Percentiles rank a stretch among this genome's conserved stretches.
phyloP scores from a whole-genome alignment of 768 basidiomycete species.

The Candolleomyces aberdarensis region DNA sequence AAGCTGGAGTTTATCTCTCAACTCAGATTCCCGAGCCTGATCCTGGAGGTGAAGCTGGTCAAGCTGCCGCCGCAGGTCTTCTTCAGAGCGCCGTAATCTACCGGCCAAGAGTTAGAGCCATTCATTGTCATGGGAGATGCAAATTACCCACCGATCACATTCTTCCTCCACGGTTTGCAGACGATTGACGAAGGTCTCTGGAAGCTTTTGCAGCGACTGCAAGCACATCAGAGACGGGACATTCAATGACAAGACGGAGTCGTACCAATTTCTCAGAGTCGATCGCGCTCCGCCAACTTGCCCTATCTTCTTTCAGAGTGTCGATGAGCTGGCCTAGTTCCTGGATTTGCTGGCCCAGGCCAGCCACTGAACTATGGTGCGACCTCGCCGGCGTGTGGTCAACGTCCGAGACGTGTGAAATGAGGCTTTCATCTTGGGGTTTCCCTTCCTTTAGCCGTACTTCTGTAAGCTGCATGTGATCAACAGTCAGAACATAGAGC shows the following conservation, averaged over 20 bases:
- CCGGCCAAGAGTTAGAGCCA: not conserved
- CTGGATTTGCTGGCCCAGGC: constrained; percentile 34
- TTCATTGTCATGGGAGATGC: not conserved
- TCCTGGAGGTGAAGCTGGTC: not conserved
- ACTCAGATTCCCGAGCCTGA: not conserved
- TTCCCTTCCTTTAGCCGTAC: not conserved
- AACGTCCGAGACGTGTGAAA: not conserved
- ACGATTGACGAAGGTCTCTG: not conserved
- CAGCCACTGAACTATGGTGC: not conserved
- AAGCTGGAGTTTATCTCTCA: not conserved
- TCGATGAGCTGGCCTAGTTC: constrained; percentile 32
- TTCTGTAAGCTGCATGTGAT: not conserved
- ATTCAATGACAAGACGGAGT: not conserved
- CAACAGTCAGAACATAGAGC: not conserved
- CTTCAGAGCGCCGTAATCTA: constrained; percentile 1
- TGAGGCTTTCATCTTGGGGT: no score
- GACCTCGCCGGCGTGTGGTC: not conserved
- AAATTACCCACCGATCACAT: constrained; percentile 17
- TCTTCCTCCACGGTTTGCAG: constrained; percentile 28
- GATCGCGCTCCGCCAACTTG: constrained; percentile 6
- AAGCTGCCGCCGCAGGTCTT: not conserved
- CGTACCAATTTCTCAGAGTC: not conserved
- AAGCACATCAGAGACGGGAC: not conserved
- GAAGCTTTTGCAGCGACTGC: no score
- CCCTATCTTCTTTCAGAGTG: constrained; percentile 34